Percentiles rank a stretch among this genome's conserved stretches.
Conservation (phyloP, 1,284 basidiomycete genomes). For the Neolentinus lepideus region DNA sequence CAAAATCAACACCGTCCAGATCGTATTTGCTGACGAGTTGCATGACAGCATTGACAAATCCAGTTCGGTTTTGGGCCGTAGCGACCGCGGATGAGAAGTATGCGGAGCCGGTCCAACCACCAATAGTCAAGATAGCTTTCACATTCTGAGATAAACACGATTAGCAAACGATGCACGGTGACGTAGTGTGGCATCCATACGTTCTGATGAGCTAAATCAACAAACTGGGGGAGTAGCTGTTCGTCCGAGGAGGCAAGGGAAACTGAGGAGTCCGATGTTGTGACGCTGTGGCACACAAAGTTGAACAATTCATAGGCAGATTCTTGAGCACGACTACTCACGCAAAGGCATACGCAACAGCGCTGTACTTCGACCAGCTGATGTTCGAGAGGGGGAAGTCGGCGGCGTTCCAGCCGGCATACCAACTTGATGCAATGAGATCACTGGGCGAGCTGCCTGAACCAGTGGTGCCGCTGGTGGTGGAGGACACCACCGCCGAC, state of each 20-base stretch:
- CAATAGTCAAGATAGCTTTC: conserved; percentile 72
- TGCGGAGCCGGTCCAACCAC: conserved; percentile 80
- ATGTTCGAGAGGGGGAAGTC: conserved; percentile 42
- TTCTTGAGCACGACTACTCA: conserved; percentile 24
- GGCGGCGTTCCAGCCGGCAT: conserved; percentile 50
- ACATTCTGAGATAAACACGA: conserved; percentile 39
- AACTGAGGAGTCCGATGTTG: conserved; percentile 33
- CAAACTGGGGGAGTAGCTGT: conserved; percentile 38
- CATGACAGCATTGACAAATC: conserved; percentile 62
- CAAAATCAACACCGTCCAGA: conserved; percentile 83
- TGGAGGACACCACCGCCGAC: not conserved
- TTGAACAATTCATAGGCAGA: conserved; percentile 12
- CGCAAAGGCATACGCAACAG: conserved; percentile 61
- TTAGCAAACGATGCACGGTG: not conserved
- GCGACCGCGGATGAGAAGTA: conserved; percentile 75
- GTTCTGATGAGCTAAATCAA: conserved; percentile 38
- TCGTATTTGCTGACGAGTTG: conserved; percentile 55
- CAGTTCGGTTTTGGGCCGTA: conserved; percentile 49
- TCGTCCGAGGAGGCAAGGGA: conserved; percentile 32
- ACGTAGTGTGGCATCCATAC: conserved; percentile 23
- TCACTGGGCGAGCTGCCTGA: not conserved
- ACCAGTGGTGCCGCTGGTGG: not conserved
- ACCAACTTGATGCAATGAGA: conserved; percentile 49
- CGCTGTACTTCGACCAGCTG: conserved; percentile 56
- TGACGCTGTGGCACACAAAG: conserved; percentile 22